Conservation (phyloP, 768 basidiomycete species). For the Suillus luteus region DNA sequence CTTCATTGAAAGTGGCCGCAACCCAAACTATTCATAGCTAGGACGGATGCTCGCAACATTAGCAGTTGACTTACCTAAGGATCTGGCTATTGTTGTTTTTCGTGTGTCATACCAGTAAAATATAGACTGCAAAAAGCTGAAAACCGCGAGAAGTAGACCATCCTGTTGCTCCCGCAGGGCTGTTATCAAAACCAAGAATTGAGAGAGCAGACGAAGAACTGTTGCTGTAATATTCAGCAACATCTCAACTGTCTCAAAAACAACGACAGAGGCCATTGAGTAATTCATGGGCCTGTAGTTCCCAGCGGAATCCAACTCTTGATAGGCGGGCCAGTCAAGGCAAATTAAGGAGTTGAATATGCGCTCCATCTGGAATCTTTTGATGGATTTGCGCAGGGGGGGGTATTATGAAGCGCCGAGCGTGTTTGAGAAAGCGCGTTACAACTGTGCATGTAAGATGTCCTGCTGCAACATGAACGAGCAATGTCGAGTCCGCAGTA, state of each 20-base stretch:
- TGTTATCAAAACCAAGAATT: constrained; percentile 5
- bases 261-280: no score
- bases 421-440: constrained; percentile 45
- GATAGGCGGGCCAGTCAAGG: constrained; percentile 74
- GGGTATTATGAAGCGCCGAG: constrained; percentile 40
- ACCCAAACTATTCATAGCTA: constrained; percentile 52
- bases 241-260: not conserved
- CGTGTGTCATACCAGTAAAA: constrained; percentile 17
- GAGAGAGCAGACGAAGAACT: not conserved
- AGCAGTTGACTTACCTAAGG: constrained; percentile 34
- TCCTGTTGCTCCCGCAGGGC: constrained; percentile 65
- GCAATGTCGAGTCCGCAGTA: constrained; percentile 55
- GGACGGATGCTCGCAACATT: not conserved
- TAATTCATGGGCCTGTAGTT: rapidly evolving
- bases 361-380: constrained; percentile 59
- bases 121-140: constrained; percentile 35
- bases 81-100: constrained; percentile 15
- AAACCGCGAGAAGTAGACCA: constrained; percentile 49
- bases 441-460: constrained; percentile 53
- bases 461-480: constrained; percentile 56
- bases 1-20: constrained; percentile 62
- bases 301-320: constrained; percentile 45
- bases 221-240: not conserved
- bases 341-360: constrained; percentile 66
- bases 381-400: constrained; percentile 63